A percentile compares a stretch with the other conserved stretches of the same genome.
These are phyloP conservation scores for Candida labiduridarum DNA, from an alignment of 1,139 yeast species.

Conservation along the genomic window DNA sequence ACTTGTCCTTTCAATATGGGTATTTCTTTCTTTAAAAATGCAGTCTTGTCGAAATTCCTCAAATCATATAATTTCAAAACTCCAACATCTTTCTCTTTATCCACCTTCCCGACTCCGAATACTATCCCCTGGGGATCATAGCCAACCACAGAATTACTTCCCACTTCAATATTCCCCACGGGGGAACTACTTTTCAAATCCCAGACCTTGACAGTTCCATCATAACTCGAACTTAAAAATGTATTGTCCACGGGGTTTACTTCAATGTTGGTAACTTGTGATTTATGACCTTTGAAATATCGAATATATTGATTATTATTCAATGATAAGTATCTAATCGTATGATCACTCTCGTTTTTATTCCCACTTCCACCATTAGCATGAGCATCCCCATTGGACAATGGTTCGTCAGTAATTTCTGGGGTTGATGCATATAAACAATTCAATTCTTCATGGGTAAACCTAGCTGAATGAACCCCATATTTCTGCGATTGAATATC, in stretches of 20 bases:
- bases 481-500: slow-evolving; percentile 85
- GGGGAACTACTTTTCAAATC: slow-evolving; percentile 67
- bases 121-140: slow-evolving; percentile 85
- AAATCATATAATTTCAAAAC: slow-evolving; percentile 65
- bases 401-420: slow-evolving; percentile 13
- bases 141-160: slow-evolving; percentile 60
- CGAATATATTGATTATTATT: slow-evolving; percentile 79
- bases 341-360: background rate
- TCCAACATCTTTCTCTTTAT: slow-evolving; percentile 41
- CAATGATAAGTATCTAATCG: slow-evolving; percentile 72
- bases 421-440: slow-evolving; percentile 85
- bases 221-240: slow-evolving; percentile 71
- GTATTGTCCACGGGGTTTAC: slow-evolving; percentile 73
- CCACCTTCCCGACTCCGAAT: slow-evolving; percentile 64
- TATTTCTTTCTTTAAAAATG: slow-evolving; percentile 50
- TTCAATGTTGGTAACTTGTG: slow-evolving; percentile 69
- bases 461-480: slow-evolving; percentile 86
- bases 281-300: slow-evolving; percentile 86
- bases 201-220: slow-evolving; percentile 85
- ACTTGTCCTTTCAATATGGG: slow-evolving; percentile 26
- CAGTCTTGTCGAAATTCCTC: slow-evolving; percentile 54
- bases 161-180: slow-evolving; percentile 63
- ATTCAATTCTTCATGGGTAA: slow-evolving; percentile 74
- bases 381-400: slow-evolving; percentile 52
- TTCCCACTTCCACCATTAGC: background rate